Percentiles rank a stretch among this genome's conserved stretches.
These are phyloP conservation scores for Zygosaccharomyces pseudorouxii DNA, from an alignment of 805 yeast genomes.

Conservation along the genomic window DNA sequence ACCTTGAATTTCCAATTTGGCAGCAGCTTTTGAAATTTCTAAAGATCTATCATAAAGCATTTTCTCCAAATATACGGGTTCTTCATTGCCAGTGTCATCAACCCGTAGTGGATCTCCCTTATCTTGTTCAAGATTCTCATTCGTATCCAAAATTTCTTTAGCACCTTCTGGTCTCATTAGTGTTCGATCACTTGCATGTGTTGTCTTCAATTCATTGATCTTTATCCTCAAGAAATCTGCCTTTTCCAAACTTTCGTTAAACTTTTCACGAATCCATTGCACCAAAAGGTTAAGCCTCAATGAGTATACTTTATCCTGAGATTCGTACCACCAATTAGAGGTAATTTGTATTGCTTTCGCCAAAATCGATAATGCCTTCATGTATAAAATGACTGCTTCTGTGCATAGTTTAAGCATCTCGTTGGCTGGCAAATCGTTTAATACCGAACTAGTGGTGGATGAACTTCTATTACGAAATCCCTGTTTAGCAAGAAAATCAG, in stretches of 20 bases:
- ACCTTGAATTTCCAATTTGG: slow-evolving; percentile 76
- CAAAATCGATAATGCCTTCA: slow-evolving; percentile 74
- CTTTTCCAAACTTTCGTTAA: slow-evolving; percentile 82
- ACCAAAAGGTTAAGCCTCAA: slow-evolving; percentile 60
- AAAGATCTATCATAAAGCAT: slow-evolving; percentile 88
- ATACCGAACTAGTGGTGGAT: slow-evolving; percentile 8
- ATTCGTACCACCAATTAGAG: slow-evolving; percentile 81
- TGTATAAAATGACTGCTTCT: slow-evolving; percentile 82
- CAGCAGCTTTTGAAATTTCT: slow-evolving; percentile 89
- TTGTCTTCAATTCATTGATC: slow-evolving; percentile 34
- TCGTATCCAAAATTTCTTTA: slow-evolving; percentile 18
- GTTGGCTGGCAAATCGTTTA: slow-evolving; percentile 46
- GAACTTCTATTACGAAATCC: slow-evolving; percentile 9
- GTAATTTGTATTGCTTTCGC: slow-evolving; percentile 85
- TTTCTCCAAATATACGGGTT: slow-evolving; percentile 64
- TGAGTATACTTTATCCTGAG: slow-evolving; percentile 38
- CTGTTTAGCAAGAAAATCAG: slow-evolving; percentile 8
- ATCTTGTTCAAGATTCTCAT: background rate
- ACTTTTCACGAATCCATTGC: slow-evolving; percentile 87
- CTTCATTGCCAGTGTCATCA: slow-evolving; percentile 15
- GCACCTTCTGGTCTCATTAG: background rate
- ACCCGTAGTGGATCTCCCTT: slow-evolving; percentile 6
- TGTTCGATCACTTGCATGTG: slow-evolving; percentile 6
- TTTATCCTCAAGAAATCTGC: slow-evolving; percentile 73
- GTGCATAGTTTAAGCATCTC: slow-evolving; percentile 61